Percentiles rank a stretch among this genome's conserved stretches.
phyloP scores from a whole-genome alignment of 1,284 basidiomycete genomes.

The Ganoderma lingzhi region DNA sequence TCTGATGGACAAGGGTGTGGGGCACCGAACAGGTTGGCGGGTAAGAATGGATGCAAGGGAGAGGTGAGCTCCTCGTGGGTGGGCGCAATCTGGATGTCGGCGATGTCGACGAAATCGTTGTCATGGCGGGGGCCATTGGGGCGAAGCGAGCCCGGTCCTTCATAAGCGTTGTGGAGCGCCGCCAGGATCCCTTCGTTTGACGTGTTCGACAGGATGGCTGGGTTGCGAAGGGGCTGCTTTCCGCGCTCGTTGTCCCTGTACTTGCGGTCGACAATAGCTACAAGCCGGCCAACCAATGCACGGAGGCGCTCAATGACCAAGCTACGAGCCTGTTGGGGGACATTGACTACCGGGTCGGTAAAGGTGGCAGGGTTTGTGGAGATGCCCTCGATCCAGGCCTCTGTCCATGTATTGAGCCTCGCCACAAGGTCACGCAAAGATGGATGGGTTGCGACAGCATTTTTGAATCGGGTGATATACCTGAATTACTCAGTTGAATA shows the following conservation, averaged over 20 bases:
- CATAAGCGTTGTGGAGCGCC: constrained; percentile 36
- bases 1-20: constrained; percentile 45
- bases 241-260: constrained; percentile 33
- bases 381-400: constrained; percentile 54
- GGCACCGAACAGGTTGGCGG: constrained; percentile 49
- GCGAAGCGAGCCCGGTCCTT: constrained; percentile 45
- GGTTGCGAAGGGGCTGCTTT: constrained; percentile 42
- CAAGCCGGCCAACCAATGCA: constrained; percentile 51
- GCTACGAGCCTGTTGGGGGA: constrained; percentile 38
- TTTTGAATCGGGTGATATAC: constrained; percentile 68
- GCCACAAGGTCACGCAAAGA: constrained; percentile 50
- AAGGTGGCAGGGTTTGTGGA: constrained; percentile 45
- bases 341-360: constrained; percentile 43
- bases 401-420: constrained; percentile 54
- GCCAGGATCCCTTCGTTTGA: constrained; percentile 33
- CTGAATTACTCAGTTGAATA: constrained; percentile 43
- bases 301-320: constrained; percentile 50
- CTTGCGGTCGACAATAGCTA: constrained; percentile 56
- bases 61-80: constrained; percentile 48
- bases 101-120: constrained; percentile 47
- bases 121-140: constrained; percentile 55
- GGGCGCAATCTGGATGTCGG: constrained; percentile 47
- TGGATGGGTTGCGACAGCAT: constrained; percentile 56
- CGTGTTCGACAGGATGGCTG: constrained; percentile 6
- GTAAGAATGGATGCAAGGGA: constrained; percentile 43